Percentiles rank a stretch among this genome's conserved stretches.
Conservation (phyloP, 2,329 filamentous ascomycete genomes). For the Knufia petricola region DNA sequence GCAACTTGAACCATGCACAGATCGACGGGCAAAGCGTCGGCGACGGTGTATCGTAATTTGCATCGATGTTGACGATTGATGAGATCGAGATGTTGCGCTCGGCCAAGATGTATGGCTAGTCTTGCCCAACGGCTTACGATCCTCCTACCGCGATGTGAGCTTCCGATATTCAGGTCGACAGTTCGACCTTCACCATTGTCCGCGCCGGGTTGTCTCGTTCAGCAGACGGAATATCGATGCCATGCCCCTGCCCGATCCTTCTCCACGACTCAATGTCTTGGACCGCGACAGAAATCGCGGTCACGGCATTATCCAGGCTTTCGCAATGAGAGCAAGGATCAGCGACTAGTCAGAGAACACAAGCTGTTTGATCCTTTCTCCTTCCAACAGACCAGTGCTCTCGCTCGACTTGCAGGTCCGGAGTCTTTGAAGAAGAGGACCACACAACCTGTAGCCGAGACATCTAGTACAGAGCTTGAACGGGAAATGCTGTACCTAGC, state of each 20-base stretch:
- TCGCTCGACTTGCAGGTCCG: neutral
- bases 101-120: conserved; percentile 6
- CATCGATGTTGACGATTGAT: conserved; percentile 7
- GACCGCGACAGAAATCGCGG: neutral
- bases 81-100: neutral
- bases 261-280: neutral
- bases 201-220: neutral
- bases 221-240: neutral
- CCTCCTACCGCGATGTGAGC: neutral
- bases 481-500: conserved; percentile 15
- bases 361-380: conserved; percentile 3
- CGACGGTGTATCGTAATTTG: no score
- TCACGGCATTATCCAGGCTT: neutral
- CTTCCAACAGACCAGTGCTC: neutral
- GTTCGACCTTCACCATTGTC: neutral
- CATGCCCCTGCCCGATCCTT: neutral
- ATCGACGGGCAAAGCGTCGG: no score
- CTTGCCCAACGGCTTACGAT: neutral
- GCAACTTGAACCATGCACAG: no score
- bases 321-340: neutral
- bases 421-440: neutral
- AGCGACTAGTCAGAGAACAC: conserved; percentile 4
- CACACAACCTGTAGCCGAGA: conserved; percentile 1
- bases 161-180: neutral
- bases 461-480: conserved; percentile 15